These are phyloP conservation scores for Gossypium bickii DNA, from an alignment of 345 rosid species.

Conservation along the genomic window DNA sequence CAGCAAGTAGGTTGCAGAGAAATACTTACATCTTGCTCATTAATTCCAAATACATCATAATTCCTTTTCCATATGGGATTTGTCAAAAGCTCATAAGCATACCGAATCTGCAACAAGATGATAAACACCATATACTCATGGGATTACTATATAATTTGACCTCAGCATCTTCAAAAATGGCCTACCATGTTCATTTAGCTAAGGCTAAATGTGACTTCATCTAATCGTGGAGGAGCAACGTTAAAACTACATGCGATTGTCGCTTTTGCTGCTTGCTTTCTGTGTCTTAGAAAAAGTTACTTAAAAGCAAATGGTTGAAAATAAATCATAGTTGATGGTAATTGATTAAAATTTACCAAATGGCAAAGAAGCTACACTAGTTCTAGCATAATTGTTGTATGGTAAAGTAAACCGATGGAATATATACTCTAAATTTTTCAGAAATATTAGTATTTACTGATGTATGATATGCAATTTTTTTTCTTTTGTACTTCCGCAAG, in stretches of 20 bases:
- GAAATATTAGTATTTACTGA: background rate
- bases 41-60: slow-evolving; percentile 71
- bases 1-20: slow-evolving; percentile 5
- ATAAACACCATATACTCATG: slow-evolving; percentile 3
- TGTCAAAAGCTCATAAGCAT: slow-evolving; percentile 75
- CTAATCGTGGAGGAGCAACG: background rate
- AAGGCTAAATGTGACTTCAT: background rate
- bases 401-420: background rate
- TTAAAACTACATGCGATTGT: background rate
- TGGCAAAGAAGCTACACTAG: background rate
- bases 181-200: background rate
- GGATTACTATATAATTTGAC: background rate
- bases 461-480: background rate
- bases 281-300: background rate
- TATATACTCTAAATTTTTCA: background rate
- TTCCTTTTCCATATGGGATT: slow-evolving; percentile 77
- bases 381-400: background rate
- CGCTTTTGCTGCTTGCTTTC: background rate
- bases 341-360: background rate
- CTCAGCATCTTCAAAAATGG: background rate
- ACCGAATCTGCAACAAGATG: slow-evolving; percentile 53
- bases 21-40: slow-evolving; percentile 69
- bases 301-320: background rate
- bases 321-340: background rate
- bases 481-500: background rate